Evolutionary conservation across 2,329 filamentous ascomycete genomes (phyloP), one percentile per base, ranked within the genome.

Genomic region (Cladobotryum protrusum): DNA sequence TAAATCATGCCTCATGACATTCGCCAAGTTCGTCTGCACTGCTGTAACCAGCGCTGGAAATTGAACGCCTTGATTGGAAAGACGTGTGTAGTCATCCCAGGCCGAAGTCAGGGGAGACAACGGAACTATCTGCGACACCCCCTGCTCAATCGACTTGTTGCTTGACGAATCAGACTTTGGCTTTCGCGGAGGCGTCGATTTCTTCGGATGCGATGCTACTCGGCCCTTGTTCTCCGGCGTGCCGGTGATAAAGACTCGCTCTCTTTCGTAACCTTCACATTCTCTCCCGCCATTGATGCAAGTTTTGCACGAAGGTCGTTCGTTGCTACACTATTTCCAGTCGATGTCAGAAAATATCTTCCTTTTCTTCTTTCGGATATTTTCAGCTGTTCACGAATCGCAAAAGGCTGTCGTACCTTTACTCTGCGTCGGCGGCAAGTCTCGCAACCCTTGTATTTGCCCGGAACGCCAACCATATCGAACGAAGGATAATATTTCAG

Each of bases 381-480:
- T 20, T 37, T n/a, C n/a, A 41, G 15, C 5, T 18, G 19, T n/a
- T 24, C 18, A 24, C 34, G 34, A 3, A 33, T 11, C 20, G 43
- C 17, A 20, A 49, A 39, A 20, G 11, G 15, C 2, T 17, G 33
- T 56, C 72, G 55, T 67, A 81, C 80, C 62, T 80, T 81, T 53
- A 83, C 80, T 62, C 81, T 73, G 46, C 80, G 69, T 24, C 72
- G 67, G 44, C 80, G 71, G 61, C 81, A 83, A 20, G 80, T 83
- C 63, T 82, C 79, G 65, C 80, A 83, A 35, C 79, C 80, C 63
- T 82, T 82, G 62, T 78, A 83, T 63, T 82, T 83, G 46, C 80
- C 80, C 35, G 79, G 74, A 51, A 83, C 79, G 47, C 80, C 80
- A 56, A 82, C 79, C 79, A 82, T 82, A 34, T 49, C 70, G 60